These are phyloP conservation scores for Diaporthe helianthi DNA, from an alignment of 2,329 filamentous ascomycete species.

Conservation along the genomic window DNA sequence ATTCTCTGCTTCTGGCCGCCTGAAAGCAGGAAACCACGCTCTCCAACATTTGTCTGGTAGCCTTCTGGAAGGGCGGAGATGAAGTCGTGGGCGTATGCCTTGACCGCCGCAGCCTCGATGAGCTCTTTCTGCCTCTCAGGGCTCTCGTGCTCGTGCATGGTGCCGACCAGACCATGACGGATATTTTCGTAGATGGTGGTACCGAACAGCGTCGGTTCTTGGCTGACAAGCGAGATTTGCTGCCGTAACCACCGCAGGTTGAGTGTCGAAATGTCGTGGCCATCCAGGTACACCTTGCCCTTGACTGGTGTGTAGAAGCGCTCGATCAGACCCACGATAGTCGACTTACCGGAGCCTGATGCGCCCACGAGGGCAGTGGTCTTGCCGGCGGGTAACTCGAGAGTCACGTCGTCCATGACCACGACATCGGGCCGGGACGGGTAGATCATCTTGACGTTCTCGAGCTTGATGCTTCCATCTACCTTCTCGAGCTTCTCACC, in stretches of 20 bases:
- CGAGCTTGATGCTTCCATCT: constrained; percentile 80
- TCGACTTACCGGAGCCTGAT: constrained; percentile 93
- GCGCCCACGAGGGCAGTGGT: constrained; percentile 92
- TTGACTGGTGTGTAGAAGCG: constrained; percentile 91
- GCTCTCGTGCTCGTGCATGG: constrained; percentile 71
- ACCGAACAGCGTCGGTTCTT: constrained; percentile 90
- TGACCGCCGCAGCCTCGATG: constrained; percentile 82
- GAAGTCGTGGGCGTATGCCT: constrained; percentile 95
- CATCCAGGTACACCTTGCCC: constrained; percentile 82
- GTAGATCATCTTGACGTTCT: constrained; percentile 89
- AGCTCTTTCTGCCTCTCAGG: constrained; percentile 74
- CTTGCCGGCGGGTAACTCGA: constrained; percentile 86
- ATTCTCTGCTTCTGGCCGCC: constrained; percentile 98
- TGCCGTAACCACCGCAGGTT: constrained; percentile 92
- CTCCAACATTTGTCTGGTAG: constrained; percentile 94
- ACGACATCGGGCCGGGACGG: constrained; percentile 89
- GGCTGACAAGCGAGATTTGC: constrained; percentile 90
- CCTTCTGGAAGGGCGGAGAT: constrained; percentile 81
- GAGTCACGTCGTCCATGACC: constrained; percentile 83
- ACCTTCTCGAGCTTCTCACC: constrained; percentile 78
- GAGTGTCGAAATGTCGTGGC: constrained; percentile 77
- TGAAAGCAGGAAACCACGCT: constrained; percentile 89
- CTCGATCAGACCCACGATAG: constrained; percentile 90
- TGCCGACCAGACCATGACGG: constrained; percentile 87
- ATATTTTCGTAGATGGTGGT: constrained; percentile 93